Conservation (phyloP, 2,329 filamentous ascomycete species). For the Diaporthe amygdali region DNA sequence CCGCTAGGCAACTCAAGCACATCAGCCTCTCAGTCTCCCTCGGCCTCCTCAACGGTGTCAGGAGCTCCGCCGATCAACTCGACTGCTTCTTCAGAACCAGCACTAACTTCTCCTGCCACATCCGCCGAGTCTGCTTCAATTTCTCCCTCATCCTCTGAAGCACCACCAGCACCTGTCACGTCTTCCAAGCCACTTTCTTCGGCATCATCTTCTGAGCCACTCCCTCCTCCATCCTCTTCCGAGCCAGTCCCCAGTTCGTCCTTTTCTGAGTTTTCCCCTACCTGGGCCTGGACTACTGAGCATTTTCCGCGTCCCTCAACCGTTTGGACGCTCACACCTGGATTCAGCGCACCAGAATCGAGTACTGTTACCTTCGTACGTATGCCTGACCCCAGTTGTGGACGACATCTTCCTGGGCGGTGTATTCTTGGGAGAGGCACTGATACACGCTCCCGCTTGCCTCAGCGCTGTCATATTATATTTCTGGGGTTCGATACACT, state of each 20-base stretch:
- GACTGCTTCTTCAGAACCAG: neutral
- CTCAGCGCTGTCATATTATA: neutral
- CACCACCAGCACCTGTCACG: neutral
- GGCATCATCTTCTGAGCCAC: neutral
- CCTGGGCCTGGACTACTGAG: no score
- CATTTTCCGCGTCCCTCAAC: neutral
- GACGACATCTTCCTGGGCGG: neutral
- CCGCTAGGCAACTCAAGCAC: neutral
- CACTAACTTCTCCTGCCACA: neutral
- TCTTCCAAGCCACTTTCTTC: neutral
- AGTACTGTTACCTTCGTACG: constrained; percentile 11
- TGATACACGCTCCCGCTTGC: neutral
- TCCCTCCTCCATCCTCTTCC: neutral
- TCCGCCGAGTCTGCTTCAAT: neutral
- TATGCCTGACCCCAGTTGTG: neutral
- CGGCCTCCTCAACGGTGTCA: neutral
- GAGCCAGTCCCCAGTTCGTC: neutral
- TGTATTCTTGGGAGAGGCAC: neutral
- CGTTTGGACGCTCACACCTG: neutral
- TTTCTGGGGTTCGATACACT: neutral
- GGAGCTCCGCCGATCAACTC: neutral
- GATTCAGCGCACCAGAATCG: neutral
- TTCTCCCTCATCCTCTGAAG: neutral
- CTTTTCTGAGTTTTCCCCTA: no score
- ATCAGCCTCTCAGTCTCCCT: neutral